phyloP scores from a whole-genome alignment of 192 early-diverging fungal species.

The Coemansia sp. region DNA sequence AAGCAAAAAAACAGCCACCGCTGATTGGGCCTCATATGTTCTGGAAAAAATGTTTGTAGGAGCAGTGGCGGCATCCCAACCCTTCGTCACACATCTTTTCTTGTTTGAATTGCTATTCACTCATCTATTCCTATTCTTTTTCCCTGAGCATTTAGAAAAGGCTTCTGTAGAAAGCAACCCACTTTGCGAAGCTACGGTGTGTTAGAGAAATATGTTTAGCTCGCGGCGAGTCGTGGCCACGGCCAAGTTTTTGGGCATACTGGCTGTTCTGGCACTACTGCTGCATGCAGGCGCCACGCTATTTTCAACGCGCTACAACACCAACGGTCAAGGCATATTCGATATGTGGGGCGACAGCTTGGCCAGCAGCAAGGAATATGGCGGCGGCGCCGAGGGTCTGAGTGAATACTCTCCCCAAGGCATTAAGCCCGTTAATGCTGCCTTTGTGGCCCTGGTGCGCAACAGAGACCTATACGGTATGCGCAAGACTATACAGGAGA shows the following conservation, averaged over 20 bases:
- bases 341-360: conserved; percentile 31
- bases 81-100: no score
- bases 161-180: no score
- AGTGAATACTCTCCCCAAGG: conserved; percentile 19
- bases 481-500: conserved; percentile 54
- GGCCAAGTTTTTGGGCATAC: conserved; percentile 33
- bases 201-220: conserved; percentile 14
- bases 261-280: conserved; percentile 30
- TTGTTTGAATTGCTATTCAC: no score
- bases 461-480: conserved; percentile 66
- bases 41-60: no score
- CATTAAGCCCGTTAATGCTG: conserved; percentile 53
- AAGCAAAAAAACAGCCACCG: no score
- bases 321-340: conserved; percentile 24
- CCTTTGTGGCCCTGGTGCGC: conserved; percentile 64
- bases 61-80: no score
- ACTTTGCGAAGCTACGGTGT: no score
- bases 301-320: conserved; percentile 37
- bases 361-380: conserved; percentile 13
- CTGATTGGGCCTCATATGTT: no score
- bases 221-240: conserved; percentile 29
- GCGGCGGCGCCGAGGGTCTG: conserved; percentile 4
- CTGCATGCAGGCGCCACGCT: conserved; percentile 34
- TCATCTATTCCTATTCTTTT: no score
- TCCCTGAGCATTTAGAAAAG: no score